Conservation (phyloP, 2,329 filamentous ascomycete species). For the Aspergillus arachidicola region DNA sequence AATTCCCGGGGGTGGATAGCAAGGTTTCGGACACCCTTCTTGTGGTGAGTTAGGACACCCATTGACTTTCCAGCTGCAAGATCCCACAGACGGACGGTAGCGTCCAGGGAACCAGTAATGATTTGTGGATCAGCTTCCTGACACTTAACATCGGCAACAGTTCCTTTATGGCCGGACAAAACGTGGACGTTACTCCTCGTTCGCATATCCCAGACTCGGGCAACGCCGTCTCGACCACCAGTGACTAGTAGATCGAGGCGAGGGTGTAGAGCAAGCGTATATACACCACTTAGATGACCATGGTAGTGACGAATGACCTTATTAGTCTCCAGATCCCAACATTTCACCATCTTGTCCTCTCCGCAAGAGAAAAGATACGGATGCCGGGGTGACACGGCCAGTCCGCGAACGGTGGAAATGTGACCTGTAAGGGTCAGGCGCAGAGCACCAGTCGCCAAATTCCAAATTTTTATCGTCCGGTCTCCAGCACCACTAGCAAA, state of each 20-base stretch:
- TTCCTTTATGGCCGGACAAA: slow-evolving; percentile 84
- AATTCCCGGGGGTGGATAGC: slow-evolving; percentile 88
- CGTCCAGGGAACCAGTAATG: slow-evolving; percentile 89
- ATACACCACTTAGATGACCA: slow-evolving; percentile 93
- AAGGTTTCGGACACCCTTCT: slow-evolving; percentile 89
- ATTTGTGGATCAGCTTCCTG: slow-evolving; percentile 97
- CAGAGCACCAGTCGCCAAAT: slow-evolving; percentile 83
- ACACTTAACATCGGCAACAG: slow-evolving; percentile 84
- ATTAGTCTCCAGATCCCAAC: slow-evolving; percentile 99
- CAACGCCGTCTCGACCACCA: slow-evolving; percentile 90
- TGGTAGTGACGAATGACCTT: slow-evolving; percentile 98
- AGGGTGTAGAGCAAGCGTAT: slow-evolving; percentile 89
- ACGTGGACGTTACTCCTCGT: slow-evolving; percentile 96
- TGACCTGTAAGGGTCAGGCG: slow-evolving; percentile 88
- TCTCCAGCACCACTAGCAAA: slow-evolving; percentile 96
- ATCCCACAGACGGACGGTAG: slow-evolving; percentile 91
- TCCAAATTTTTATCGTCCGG: slow-evolving; percentile 98
- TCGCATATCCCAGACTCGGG: slow-evolving; percentile 97
- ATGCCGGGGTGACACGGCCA: slow-evolving; percentile 89
- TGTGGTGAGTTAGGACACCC: slow-evolving; percentile 95
- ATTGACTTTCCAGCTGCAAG: slow-evolving; percentile 94
- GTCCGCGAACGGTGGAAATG: slow-evolving; percentile 87
- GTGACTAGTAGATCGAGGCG: slow-evolving; percentile 94
- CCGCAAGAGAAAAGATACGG: slow-evolving; percentile 97
- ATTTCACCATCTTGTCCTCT: slow-evolving; percentile 99